phyloP scores from a whole-genome alignment of 2,329 filamentous ascomycete genomes.

The Apiospora koreana region DNA sequence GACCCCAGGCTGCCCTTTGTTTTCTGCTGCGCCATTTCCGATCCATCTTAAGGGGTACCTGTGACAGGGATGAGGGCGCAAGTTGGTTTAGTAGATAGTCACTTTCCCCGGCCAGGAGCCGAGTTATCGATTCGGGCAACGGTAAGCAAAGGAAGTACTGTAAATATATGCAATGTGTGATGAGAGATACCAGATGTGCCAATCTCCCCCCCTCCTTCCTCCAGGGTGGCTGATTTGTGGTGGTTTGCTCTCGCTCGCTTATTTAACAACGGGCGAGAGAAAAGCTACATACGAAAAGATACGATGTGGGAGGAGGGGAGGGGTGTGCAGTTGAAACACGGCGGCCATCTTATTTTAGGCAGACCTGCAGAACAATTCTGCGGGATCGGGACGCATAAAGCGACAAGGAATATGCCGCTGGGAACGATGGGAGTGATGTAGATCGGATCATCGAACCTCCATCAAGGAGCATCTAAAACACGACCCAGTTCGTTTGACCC shows the following conservation, averaged over 20 bases:
- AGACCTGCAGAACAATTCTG: constrained; percentile 20
- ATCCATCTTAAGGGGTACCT: constrained; percentile 2
- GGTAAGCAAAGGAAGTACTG: not conserved
- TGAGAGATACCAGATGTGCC: not conserved
- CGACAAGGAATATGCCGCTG: not conserved
- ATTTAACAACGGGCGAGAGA: not conserved
- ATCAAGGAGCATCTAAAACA: constrained; percentile 13
- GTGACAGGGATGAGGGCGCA: constrained; percentile 15
- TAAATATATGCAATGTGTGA: not conserved
- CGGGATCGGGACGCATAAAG: constrained; percentile 7
- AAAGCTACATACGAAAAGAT: not conserved
- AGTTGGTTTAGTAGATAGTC: constrained; percentile 14
- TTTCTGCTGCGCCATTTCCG: not conserved
- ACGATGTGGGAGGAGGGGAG: constrained; percentile 8
- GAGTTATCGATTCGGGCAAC: not conserved
- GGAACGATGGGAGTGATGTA: constrained; percentile 10
- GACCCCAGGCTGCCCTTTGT: not conserved
- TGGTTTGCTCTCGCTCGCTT: constrained; percentile 15
- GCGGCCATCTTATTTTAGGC: constrained; percentile 22
- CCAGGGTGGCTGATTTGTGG: not conserved
- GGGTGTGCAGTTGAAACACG: constrained; percentile 24
- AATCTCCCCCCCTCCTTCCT: not conserved
- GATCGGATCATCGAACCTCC: constrained; percentile 13
- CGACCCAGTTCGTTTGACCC: constrained; percentile 7
- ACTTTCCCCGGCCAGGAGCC: not conserved